These are phyloP conservation scores for Calonectria multiphialidica DNA, from an alignment of 2,329 filamentous ascomycete species.

Conservation along the genomic window DNA sequence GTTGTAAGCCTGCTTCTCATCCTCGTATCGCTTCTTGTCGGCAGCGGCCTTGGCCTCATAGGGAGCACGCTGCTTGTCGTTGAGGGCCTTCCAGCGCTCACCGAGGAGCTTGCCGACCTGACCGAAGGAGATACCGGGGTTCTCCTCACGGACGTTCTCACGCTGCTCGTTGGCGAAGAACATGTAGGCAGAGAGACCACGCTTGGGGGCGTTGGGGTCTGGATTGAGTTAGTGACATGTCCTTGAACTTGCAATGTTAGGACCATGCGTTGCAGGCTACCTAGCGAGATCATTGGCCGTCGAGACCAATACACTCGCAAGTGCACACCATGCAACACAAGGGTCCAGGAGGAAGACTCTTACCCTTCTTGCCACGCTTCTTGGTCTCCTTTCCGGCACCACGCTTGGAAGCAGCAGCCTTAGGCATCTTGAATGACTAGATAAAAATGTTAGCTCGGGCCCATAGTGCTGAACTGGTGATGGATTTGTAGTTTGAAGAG, in stretches of 20 bases:
- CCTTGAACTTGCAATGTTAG: too few species aligned
- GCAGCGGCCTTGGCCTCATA: slow-evolving; percentile 97
- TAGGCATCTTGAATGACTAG: slow-evolving; percentile 65
- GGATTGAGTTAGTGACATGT: slow-evolving; percentile 17
- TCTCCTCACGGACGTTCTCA: slow-evolving; percentile 97
- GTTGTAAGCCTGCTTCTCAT: slow-evolving; percentile 95
- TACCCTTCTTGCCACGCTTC: slow-evolving; percentile 72
- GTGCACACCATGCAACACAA: not conserved
- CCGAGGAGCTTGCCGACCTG: slow-evolving; percentile 98
- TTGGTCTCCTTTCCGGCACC: slow-evolving; percentile 68
- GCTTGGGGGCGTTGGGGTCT: slow-evolving; percentile 99
- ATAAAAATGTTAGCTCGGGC: slow-evolving; percentile 37
- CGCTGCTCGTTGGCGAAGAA: slow-evolving; percentile 99
- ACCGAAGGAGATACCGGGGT: slow-evolving; percentile 97
- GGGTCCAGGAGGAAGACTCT: slow-evolving; percentile 38
- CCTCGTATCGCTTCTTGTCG: slow-evolving; percentile 99
- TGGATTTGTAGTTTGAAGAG: not conserved
- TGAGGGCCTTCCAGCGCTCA: slow-evolving; percentile 98
- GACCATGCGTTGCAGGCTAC: not conserved
- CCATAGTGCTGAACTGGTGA: not conserved
- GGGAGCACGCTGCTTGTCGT: slow-evolving; percentile 90
- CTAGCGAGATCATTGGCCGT: not conserved
- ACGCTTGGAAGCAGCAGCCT: slow-evolving; percentile 65
- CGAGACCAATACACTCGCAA: not conserved
- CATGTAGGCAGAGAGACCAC: slow-evolving; percentile 99